Evolutionary conservation across 495 filamentous ascomycete species (phyloP), one percentile per base, ranked within the genome.

Genomic region (Aspergillus leporis): DNA sequence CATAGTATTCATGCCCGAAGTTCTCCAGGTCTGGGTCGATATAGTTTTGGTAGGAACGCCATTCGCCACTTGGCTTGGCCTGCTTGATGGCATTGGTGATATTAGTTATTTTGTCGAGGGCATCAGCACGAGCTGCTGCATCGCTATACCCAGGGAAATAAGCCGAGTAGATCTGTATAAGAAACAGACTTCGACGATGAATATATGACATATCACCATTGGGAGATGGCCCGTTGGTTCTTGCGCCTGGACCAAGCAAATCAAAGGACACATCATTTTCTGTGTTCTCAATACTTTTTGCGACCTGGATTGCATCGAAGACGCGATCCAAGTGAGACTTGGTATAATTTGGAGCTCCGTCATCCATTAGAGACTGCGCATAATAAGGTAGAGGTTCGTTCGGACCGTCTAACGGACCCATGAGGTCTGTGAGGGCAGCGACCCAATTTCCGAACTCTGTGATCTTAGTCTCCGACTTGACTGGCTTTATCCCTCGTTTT

Each of bases 21-120:
- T 54, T 43, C 18, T 41, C 14, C 21, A 54, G 12, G n/a, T 54
- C n/a, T 0, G 52, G 52, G 14, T 54, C 52, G 36, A 54, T 54
- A 45, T 54, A 54, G 21, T 54, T 54, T 36, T 54, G 52, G 19
- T 54, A 54, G 14, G 34, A 43, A 30, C 45, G 52, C 52, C 52
- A 54, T 22, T 54, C 10, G 36, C 21, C 25, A 3, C 13, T 18
- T 9, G 52, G 52, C 2, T n/a, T 54, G 21, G 52, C 36, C 36
- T 54, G 36, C 21, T 45, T 54, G 34, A 45, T 45, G 6, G 52
- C 36, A 28, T 28, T n/a, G 12, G 52, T 45, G 21, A 54, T 45
- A 1, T 19, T 19, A 5, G 34, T 54, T 9, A 54, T 54, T 16
- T 28, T 28, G 0, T 36, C n/a, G 2, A 54, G n/a, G 0, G 36